Base-by-base conservation (phyloP, 352 stramenopile species). In the Globisporangium camurandrum region DNA sequence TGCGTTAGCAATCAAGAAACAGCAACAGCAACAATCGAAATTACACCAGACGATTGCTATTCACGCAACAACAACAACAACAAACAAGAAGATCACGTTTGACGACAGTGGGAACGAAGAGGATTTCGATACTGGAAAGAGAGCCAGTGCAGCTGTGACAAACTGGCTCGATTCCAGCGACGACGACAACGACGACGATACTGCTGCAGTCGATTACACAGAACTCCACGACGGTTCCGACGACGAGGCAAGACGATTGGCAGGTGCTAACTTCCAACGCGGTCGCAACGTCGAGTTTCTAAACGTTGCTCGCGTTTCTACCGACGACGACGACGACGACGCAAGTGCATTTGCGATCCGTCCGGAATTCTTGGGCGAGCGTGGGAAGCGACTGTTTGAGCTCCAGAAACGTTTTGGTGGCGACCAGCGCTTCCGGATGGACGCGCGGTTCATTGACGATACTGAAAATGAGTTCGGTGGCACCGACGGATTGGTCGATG, bases 391-490 rank as follows among this genome's bases (percentile, higher is more conserved):
- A 52, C 49, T 91, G 34, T 91, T 91, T 53, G 79, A 91, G 59
- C 66, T 91, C 65, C 79, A 91, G 48, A 91, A 88, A 51, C 73
- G 75, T 2, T 91, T 88, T 47, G 71, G 72, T 38, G 76, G 79
- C 16, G 79, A 91, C 52, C 64, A 84, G 59, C 79, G 79, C 42
- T 91, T 91, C 62, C 74, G 75, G 34, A 63, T 91, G 46, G 79
- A 91, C 51, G 73, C 71, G 19, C 76, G 79, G 3, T 91, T 91
- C 60, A 69, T 88, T 34, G 78, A 87, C 30, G 61, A 78, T 26
- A 67, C 83, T 9, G 68, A 75, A 31, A 74, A 86, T 22, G 76
- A 86, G 43, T 86, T 66, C 33, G 68, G 65, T 24, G 73, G 66
- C 8, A 75, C 69, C 23, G 56, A 77, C 24, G 62, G 69, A 4